Base-by-base conservation (phyloP, 2,329 filamentous ascomycete genomes). In the Torrubiella hemipterigena region DNA sequence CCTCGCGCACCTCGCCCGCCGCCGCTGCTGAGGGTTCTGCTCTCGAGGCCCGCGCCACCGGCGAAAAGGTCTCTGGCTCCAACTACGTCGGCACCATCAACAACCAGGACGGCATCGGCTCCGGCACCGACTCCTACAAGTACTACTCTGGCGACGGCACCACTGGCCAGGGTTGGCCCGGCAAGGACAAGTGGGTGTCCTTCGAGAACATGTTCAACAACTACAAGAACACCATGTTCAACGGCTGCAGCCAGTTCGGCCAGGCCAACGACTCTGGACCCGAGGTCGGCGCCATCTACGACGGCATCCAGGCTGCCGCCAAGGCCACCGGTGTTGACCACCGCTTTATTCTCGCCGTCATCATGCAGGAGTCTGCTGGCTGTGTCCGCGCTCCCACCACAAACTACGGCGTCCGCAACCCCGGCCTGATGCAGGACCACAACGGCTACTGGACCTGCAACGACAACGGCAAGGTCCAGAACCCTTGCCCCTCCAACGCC, bases 341-440 rank as follows among this genome's bases (percentile, higher is more conserved):
- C 21, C 55, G 59, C 30, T 58, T 60, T 36, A 57, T 64, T 36
- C 46, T 63, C 12, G 54, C 57, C 13, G 46, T 62, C 36, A 40
- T 63, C 21, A 50, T 63, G 47, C 60, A 63, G 38, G 60, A 63
- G 40, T 57, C 51, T 38, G 51, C 50, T 32, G 60, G 60, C 22
- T 62, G 59, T 41, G 58, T 63, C 9, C 56, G 59, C 18, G 56
- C 50, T 13, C 45, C 40, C 2, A 58, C 56, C 13, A 59, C 56
- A 22, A 43, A 52, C 48, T 49, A 59, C 40, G 52, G 54, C 11
- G 54, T 59, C 17, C 35, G 36, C 32, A 63, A 63, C 45, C 59
- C 60, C 0, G 60, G 60, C 31, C 49, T 59, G 16, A 54, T 58
- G 52, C 55, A 59, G 37, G 42, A 40, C 19, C 52, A 56, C 39